phyloP scores from a whole-genome alignment of 805 yeast species.

The Brettanomyces anomalus region DNA sequence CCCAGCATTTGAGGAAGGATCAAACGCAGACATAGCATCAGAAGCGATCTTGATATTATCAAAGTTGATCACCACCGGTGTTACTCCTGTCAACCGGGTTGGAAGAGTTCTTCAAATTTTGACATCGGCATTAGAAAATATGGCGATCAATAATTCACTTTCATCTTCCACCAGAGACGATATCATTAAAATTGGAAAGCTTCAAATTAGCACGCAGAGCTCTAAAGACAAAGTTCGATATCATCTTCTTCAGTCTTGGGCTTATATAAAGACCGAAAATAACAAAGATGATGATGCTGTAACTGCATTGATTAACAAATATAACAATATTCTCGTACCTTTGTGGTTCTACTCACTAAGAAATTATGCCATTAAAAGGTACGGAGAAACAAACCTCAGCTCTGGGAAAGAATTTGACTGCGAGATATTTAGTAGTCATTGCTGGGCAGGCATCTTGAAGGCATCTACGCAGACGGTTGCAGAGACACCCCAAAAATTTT shows the following conservation, averaged over 20 bases:
- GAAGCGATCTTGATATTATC: conserved; percentile 75
- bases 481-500: conserved; percentile 35
- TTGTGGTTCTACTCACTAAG: conserved; percentile 72
- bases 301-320: conserved; percentile 40
- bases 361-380: conserved; percentile 63
- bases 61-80: conserved; percentile 56
- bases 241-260: conserved; percentile 67
- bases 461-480: conserved; percentile 63
- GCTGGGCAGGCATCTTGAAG: conserved; percentile 73
- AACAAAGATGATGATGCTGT: conserved; percentile 34
- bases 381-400: conserved; percentile 28
- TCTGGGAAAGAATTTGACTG: conserved; percentile 35
- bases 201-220: conserved; percentile 34
- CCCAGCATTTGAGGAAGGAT: conserved; percentile 72
- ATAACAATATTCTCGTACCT: conserved; percentile 54
- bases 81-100: conserved; percentile 40
- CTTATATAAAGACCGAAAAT: conserved; percentile 29
- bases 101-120: conserved; percentile 56
- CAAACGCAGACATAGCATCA: conserved; percentile 65
- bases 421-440: conserved; percentile 36
- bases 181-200: conserved; percentile 45
- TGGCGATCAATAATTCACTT: conserved; percentile 20
- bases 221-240: conserved; percentile 48
- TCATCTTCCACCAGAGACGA: conserved; percentile 25
- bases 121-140: conserved; percentile 56